Conservation (phyloP, 176 grass and related monocot species). For the Carex scoparia region DNA sequence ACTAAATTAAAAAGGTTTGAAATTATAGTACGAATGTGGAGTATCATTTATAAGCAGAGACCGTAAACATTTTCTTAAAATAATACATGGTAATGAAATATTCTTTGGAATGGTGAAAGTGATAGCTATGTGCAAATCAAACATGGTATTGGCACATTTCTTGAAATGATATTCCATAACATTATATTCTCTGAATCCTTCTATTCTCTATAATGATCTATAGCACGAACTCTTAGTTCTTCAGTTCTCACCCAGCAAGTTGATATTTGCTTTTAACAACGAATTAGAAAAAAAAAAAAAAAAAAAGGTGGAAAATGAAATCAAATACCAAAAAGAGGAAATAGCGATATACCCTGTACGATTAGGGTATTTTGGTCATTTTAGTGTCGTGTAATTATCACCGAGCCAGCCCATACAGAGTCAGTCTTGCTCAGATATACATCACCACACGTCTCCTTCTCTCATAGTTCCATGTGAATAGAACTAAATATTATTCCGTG, state of each 20-base stretch:
- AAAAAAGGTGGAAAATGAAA: background rate
- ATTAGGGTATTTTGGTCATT: conserved; percentile 26
- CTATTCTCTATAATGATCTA: too few relatives aligned
- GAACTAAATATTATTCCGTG: background rate
- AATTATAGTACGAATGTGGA: too few relatives aligned
- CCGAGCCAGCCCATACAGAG: conserved; percentile 16
- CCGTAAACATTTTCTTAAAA: too few relatives aligned
- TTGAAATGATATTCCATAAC: too few relatives aligned
- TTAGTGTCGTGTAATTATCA: background rate
- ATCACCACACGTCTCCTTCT: conserved; percentile 29
- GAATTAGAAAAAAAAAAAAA: background rate
- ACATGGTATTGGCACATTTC: too few relatives aligned
- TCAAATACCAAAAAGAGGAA: background rate
- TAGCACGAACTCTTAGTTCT: too few relatives aligned
- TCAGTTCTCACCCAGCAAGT: background rate
- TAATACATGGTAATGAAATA: too few relatives aligned
- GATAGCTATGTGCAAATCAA: too few relatives aligned
- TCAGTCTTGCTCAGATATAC: conserved; percentile 10
- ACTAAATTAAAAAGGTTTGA: too few relatives aligned
- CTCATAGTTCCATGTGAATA: background rate
- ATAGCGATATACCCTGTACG: background rate
- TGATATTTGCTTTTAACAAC: background rate
- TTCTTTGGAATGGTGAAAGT: too few relatives aligned
- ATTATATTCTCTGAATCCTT: too few relatives aligned
- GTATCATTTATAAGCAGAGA: too few relatives aligned